phyloP scores from a whole-genome alignment of 495 filamentous ascomycete species.

The Aspergillus baeticus region DNA sequence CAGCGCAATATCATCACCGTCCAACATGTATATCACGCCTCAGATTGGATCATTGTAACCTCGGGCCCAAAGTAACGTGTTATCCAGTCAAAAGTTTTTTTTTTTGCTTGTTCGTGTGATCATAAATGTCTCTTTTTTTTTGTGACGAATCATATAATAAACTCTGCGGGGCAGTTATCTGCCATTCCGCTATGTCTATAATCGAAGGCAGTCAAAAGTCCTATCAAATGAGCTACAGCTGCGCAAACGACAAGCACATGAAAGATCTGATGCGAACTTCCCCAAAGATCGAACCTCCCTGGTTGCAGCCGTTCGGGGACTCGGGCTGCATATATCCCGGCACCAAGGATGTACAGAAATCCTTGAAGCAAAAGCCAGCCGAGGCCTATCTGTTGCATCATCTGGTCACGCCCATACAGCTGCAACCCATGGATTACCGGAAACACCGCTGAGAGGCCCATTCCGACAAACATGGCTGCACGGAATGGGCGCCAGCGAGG shows the following conservation, averaged over 20 bases:
- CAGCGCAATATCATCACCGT: constrained; percentile 8
- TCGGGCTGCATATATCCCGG: constrained; percentile 72
- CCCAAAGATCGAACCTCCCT: constrained; percentile 59
- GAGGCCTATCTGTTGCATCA: constrained; percentile 75
- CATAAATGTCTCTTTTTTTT: not conserved
- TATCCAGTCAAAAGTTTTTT: constrained; percentile 7
- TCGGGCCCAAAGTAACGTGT: constrained; percentile 15
- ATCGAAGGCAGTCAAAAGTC: constrained; percentile 58
- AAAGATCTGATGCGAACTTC: constrained; percentile 64
- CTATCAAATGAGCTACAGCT: constrained; percentile 55
- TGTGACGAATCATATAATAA: constrained; percentile 15
- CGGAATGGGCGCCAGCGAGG: constrained; percentile 81
- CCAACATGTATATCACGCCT: constrained; percentile 12
- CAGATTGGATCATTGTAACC: constrained; percentile 15
- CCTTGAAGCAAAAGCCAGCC: constrained; percentile 81
- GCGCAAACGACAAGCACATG: constrained; percentile 64
- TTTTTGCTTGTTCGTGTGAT: constrained; percentile 23
- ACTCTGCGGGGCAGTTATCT: constrained; percentile 29
- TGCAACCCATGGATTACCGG: constrained; percentile 73
- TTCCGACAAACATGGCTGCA: constrained; percentile 85
- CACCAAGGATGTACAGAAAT: constrained; percentile 80
- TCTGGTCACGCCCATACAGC: constrained; percentile 55
- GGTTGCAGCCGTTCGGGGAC: constrained; percentile 50
- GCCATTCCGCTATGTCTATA: constrained; percentile 48
- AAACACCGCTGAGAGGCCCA: constrained; percentile 81